Evolutionary conservation across 768 basidiomycete genomes (phyloP).

Genomic region (Lentinula guzmanii): DNA sequence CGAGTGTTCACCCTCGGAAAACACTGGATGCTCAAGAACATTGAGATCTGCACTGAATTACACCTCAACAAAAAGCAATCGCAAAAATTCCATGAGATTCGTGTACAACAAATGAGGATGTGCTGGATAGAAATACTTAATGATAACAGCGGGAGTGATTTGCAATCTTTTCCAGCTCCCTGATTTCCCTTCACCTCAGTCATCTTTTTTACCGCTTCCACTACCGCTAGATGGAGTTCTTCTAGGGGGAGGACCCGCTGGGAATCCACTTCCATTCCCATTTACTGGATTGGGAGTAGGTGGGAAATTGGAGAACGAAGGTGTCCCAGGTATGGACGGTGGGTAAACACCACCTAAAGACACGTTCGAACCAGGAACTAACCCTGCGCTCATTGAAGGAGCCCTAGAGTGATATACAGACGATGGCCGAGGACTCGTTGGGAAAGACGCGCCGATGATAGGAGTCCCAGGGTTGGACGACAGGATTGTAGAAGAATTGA

Average conservation of each 20-base stretch:
- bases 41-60: too few relatives aligned
- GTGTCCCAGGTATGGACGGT: slow-evolving; percentile 2
- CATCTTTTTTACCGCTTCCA: slow-evolving; percentile 12
- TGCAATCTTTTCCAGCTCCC: neutral
- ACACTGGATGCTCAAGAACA: too few relatives aligned
- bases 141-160: neutral
- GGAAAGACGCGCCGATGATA: slow-evolving; percentile 4
- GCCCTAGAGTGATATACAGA: neutral
- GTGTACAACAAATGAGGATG: neutral
- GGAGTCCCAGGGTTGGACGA: slow-evolving; percentile 11
- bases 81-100: neutral
- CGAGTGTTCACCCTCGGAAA: too few relatives aligned
- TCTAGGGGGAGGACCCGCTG: slow-evolving; percentile 9
- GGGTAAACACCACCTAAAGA: neutral
- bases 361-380: neutral
- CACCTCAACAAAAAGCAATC: too few relatives aligned
- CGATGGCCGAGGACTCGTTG: neutral
- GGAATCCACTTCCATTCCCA: slow-evolving; percentile 8
- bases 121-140: neutral
- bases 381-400: slow-evolving; percentile 2
- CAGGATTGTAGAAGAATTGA: slow-evolving; percentile 7
- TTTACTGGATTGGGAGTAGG: slow-evolving; percentile 9
- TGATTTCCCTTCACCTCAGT: slow-evolving; percentile 1
- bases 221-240: neutral
- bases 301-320: slow-evolving; percentile 1